Conservation (phyloP, 208 protist genomes). For the Trypanosoma theileri region DNA sequence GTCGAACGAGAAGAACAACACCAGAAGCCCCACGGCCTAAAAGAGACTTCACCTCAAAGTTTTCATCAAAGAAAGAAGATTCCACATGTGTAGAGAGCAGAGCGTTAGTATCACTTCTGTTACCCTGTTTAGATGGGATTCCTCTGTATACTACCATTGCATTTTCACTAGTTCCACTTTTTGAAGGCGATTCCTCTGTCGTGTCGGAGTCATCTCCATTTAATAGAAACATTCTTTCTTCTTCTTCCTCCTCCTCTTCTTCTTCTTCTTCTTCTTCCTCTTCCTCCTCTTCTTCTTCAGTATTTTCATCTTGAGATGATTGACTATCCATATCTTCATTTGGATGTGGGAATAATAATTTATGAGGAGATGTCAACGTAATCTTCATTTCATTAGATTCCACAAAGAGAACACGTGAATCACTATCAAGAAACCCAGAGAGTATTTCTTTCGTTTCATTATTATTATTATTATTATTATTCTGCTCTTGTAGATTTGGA, state of each 20-base stretch:
- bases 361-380: background rate
- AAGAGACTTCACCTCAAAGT: conserved; percentile 72
- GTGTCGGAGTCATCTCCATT: conserved; percentile 3
- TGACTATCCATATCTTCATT: no score
- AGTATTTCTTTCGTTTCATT: background rate
- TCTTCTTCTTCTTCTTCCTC: no score
- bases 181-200: conserved; percentile 9
- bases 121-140: background rate
- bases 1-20: conserved; percentile 68
- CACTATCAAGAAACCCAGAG: conserved; percentile 9
- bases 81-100: background rate
- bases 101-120: background rate
- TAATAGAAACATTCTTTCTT: background rate
- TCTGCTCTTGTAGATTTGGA: background rate
- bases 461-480: background rate
- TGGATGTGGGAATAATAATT: background rate
- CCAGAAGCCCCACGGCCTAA: conserved; percentile 75
- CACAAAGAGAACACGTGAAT: conserved; percentile 6
- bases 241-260: no score
- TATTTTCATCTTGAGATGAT: no score
- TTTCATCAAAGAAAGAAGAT: conserved; percentile 85
- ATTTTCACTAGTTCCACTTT: background rate
- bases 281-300: no score
- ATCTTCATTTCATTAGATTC: background rate
- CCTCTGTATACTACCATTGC: conserved; percentile 1